Base-by-base conservation (phyloP, 495 filamentous ascomycete genomes). In the Cairneyella variabilis region DNA sequence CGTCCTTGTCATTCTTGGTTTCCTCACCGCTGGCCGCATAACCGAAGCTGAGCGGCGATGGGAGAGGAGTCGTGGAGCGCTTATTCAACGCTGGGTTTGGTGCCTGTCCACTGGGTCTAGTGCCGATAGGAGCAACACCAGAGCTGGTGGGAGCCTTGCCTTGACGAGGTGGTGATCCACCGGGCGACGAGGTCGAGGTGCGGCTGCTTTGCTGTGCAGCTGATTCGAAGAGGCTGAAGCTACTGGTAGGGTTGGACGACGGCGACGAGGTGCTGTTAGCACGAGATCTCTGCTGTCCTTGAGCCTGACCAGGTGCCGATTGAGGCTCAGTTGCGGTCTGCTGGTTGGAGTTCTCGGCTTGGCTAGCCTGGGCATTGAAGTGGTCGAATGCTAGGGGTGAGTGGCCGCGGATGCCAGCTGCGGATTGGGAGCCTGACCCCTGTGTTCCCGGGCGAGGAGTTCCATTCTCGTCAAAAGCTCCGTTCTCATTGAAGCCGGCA, bases 91-190 rank as follows among this genome's bases (percentile, higher is more conserved):
- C 61, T 42, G 61, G 61, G 66, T 90, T 92, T 10, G 72, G 64
- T 56, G 83, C 80, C 40, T 66, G 62, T 20, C 62, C 71, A 37
- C 73, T 76, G 0, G 91, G 93, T 25, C 93, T 85, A 43, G 95
- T 96, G 34, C 93, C 93, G 60, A 98, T 98, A 20, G 93, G 92
- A 14, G 91, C 92, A 17, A 97, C 90, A 17, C 82, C 75, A 27
- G 83, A 76, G 38, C 82, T 78, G 17, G 76, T 71, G 9, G 73
- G 69, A 14, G 75, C 59, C 64, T 84, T 83, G 17, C 68, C 61
- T 59, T 85, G 80, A 54, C 84, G 83, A 40, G 90, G 89, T 11
- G 91, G 89, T 6, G 90, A 95, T n/a, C 83, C 90, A 56, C 86
- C 83, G 7, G 93, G 91, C 4, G 92, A 96, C 1, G 93, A 96